Percentiles rank a stretch among this genome's conserved stretches.
phyloP scores from a whole-genome alignment of 2,329 filamentous ascomycete genomes.

The Pezicula radicicola region DNA sequence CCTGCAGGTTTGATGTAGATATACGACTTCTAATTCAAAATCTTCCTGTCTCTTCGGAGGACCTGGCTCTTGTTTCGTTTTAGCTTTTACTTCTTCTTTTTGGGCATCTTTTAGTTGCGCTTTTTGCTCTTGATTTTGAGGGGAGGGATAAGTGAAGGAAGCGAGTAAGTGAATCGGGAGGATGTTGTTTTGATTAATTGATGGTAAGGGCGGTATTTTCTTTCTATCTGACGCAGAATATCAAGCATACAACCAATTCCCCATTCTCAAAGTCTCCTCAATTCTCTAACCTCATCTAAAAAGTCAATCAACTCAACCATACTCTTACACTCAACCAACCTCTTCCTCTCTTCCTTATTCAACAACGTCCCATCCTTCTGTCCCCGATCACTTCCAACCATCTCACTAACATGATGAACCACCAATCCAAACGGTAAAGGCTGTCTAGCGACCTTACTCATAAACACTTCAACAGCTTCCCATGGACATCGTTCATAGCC shows the following conservation, averaged over 20 bases:
- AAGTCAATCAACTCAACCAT: slow-evolving; percentile 60
- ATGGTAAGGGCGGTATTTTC: no score
- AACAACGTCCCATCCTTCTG: slow-evolving; percentile 44
- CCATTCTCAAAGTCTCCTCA: slow-evolving; percentile 7
- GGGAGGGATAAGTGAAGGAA: no score
- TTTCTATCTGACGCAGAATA: no score
- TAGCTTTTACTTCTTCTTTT: no score
- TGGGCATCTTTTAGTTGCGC: no score
- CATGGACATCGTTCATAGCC: slow-evolving; percentile 53
- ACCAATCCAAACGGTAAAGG: slow-evolving; percentile 63
- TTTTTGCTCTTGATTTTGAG: no score
- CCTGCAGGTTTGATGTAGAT: no score
- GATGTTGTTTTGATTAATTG: no score
- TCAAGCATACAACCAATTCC: neutral
- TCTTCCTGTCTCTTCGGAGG: no score
- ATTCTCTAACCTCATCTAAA: slow-evolving; percentile 46
- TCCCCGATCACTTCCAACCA: slow-evolving; percentile 57
- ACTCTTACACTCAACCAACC: slow-evolving; percentile 45
- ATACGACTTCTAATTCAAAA: no score
- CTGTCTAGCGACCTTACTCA: slow-evolving; percentile 52
- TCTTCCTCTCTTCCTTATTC: slow-evolving; percentile 51
- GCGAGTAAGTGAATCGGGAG: no score
- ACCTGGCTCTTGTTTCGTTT: no score
- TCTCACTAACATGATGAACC: slow-evolving; percentile 65
- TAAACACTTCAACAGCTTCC: slow-evolving; percentile 60